These are phyloP conservation scores for Eutrema heterophyllum DNA, from an alignment of 345 rosid species.

Conservation along the genomic window DNA sequence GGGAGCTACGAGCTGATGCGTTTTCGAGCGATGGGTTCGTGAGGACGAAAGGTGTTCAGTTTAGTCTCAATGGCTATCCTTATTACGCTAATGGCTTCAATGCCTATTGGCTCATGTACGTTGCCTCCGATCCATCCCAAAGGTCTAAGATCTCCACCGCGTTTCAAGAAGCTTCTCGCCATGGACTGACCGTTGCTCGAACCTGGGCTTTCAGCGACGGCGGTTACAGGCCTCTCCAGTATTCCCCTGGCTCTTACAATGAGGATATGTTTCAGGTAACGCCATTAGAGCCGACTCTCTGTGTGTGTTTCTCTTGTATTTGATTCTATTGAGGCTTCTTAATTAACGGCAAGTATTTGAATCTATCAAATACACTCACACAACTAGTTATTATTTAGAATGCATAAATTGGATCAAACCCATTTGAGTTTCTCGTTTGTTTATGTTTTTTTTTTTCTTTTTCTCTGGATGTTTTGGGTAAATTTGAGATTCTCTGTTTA, in stretches of 20 bases:
- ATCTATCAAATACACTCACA: background rate
- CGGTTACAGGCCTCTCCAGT: constrained; percentile 69
- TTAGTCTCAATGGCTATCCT: constrained; percentile 63
- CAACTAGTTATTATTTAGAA: background rate
- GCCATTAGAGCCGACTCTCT: background rate
- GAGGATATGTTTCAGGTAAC: constrained; percentile 72
- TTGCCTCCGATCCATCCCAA: constrained; percentile 67
- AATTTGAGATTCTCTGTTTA: background rate
- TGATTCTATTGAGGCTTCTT: background rate
- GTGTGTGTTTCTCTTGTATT: background rate
- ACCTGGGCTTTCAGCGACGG: constrained; percentile 96
- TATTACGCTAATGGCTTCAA: constrained; percentile 87
- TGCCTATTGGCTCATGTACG: constrained; percentile 90
- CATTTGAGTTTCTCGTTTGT: background rate
- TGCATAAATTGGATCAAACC: no score
- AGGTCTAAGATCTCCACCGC: constrained; percentile 54
- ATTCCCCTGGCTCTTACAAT: constrained; percentile 71
- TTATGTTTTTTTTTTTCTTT: no score
- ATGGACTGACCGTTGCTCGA: constrained; percentile 73
- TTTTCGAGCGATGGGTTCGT: constrained; percentile 58
- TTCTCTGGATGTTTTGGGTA: background rate
- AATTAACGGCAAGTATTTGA: background rate
- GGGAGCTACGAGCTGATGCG: constrained; percentile 24
- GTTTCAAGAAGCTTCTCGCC: constrained; percentile 59
- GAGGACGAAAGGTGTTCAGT: constrained; percentile 55